Base-by-base conservation (phyloP, 1,139 yeast species). In the Yamadazyma spencermartinsiae region DNA sequence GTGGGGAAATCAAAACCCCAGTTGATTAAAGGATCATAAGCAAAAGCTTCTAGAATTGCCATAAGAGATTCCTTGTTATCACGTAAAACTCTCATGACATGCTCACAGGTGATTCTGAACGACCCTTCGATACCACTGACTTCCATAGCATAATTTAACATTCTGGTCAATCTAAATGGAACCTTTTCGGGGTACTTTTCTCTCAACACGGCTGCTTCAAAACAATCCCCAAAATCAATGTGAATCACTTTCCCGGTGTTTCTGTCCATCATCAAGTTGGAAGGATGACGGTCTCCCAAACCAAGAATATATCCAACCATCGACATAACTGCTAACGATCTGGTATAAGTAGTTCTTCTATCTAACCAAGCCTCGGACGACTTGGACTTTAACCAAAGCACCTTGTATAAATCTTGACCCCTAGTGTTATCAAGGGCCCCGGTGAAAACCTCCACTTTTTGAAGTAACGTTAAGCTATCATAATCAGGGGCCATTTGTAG, bases 101-200 rank as follows among this genome's bases (percentile, higher is more conserved):
- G 92, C 56, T 92, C 98, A 63, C 97, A 88, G 0, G 98, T 90
- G 37, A 92, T 90, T 55, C 98, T 76, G 74, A 87, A 94, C 23
- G 96, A 86, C 1, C 99, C 99, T 63, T 94, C 98, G 44, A 94
- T 89, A 13, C 98, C 98, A 64, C 97, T 87, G 4, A 94, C 98
- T 60, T 94, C 99, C 98, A 94, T 92, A 0, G 98, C 99, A 61
- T 89, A 90, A 24, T 94, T 89, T 48, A 94, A 73, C 99, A 94
- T 94, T 61, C 98, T 75, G 0, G 99, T 94, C 45, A 94, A 74
- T 60, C 99, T 76, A 68, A 94, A 94, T 11, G 99, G 99, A 17
- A 94, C 98, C 61, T 90, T 90, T 58, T 94, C 99, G 0, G 99
- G 99, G 60, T 86, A 94, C 58, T 92, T 94, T 51, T 92, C 98